A percentile compares a stretch with the other conserved stretches of the same genome.
Evolutionary conservation across 2,329 filamentous ascomycete species (phyloP).

Genomic region (Botrytis hyacinthi): DNA sequence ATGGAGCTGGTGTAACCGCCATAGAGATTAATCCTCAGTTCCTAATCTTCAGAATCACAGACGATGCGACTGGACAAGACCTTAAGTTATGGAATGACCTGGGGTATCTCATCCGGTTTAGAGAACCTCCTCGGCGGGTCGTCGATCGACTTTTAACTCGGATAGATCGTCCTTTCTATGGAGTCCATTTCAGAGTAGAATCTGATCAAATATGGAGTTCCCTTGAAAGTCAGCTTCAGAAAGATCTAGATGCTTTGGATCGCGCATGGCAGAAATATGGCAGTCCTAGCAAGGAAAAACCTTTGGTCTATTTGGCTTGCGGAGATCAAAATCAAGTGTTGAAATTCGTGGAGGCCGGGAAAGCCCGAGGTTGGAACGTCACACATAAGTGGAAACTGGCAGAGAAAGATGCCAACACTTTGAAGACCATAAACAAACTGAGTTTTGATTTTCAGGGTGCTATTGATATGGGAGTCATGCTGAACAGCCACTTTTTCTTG

Average conservation of each 20-base stretch:
- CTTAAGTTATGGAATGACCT: slow-evolving; percentile 41
- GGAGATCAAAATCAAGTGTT: slow-evolving; percentile 39
- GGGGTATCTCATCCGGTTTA: slow-evolving; percentile 38
- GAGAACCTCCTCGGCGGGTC: slow-evolving; percentile 33
- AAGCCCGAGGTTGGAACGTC: slow-evolving; percentile 39
- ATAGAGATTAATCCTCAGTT: slow-evolving; percentile 38
- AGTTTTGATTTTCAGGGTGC: slow-evolving; percentile 41
- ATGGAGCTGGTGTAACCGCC: slow-evolving; percentile 36
- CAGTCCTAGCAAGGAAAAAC: slow-evolving; percentile 27
- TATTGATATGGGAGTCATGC: slow-evolving; percentile 40
- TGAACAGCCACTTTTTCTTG: slow-evolving; percentile 39
- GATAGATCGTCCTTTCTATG: slow-evolving; percentile 37
- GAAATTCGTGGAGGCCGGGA: slow-evolving; percentile 37
- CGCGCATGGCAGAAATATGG: slow-evolving; percentile 37
- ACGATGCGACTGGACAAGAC: slow-evolving; percentile 40
- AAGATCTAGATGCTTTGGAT: slow-evolving; percentile 41
- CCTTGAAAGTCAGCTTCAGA: slow-evolving; percentile 39
- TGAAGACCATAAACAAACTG: slow-evolving; percentile 33
- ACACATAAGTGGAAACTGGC: slow-evolving; percentile 40
- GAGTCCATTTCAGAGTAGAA: slow-evolving; percentile 42
- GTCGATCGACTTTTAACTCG: slow-evolving; percentile 31
- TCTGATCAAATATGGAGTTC: slow-evolving; percentile 42
- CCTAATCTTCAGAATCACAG: slow-evolving; percentile 41
- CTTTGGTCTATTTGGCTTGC: slow-evolving; percentile 40
- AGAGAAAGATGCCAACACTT: slow-evolving; percentile 25